Conservation (phyloP, 1,284 basidiomycete species). For the Prillingera fragicola region DNA sequence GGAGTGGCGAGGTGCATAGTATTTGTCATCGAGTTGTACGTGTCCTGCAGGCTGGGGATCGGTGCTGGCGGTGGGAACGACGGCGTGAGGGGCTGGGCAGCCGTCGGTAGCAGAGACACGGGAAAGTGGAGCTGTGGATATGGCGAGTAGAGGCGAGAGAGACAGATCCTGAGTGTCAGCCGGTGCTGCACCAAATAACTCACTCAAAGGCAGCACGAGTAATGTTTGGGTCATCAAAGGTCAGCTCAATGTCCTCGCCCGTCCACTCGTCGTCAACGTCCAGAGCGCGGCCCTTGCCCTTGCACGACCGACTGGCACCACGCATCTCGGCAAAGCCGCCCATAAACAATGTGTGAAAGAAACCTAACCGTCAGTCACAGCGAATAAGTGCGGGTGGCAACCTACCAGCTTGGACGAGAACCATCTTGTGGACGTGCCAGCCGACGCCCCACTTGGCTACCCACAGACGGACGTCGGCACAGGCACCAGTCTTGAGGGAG, state of each 20-base stretch:
- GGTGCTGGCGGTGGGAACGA: constrained; percentile 58
- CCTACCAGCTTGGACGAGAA: constrained; percentile 77
- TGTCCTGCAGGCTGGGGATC: constrained; percentile 59
- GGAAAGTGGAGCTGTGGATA: constrained; percentile 67
- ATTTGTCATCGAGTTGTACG: constrained; percentile 49
- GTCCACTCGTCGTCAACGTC: constrained; percentile 25
- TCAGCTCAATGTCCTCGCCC: constrained; percentile 57
- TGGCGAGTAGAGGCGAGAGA: constrained; percentile 78
- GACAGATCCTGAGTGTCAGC: constrained; percentile 60
- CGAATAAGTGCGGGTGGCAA: constrained; percentile 12
- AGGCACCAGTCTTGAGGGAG: constrained; percentile 64
- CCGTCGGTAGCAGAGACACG: constrained; percentile 60
- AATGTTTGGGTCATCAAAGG: constrained; percentile 79
- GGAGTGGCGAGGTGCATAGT: constrained; percentile 70
- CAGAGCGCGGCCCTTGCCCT: constrained; percentile 18
- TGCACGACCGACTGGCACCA: constrained; percentile 7
- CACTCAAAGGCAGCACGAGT: constrained; percentile 62
- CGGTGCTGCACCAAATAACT: constrained; percentile 20
- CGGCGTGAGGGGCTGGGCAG: constrained; percentile 63
- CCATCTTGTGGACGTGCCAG: constrained; percentile 72
- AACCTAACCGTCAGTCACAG: constrained; percentile 55
- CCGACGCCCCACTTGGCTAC: constrained; percentile 68
- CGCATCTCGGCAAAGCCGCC: constrained; percentile 62
- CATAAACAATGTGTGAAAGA: constrained; percentile 77
- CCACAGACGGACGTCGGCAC: constrained; percentile 68